Conservation (phyloP, 1,139 yeast species). For the Pichia sp. region DNA sequence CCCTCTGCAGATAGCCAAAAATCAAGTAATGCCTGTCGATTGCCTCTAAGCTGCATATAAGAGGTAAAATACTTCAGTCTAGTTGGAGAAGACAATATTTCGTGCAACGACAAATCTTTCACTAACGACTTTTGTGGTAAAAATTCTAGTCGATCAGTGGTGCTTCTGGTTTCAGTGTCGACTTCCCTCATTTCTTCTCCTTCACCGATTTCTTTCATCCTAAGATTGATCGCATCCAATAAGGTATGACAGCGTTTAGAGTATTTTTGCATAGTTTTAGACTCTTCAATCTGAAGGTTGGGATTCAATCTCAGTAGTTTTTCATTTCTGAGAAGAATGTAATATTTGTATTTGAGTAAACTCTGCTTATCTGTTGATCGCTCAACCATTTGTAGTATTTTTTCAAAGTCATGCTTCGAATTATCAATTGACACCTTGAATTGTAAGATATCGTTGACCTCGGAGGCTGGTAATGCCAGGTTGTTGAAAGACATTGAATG, state of each 20-base stretch:
- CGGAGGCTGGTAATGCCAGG: background rate
- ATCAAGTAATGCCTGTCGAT: slow-evolving; percentile 44
- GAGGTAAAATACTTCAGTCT: slow-evolving; percentile 50
- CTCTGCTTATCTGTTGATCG: slow-evolving; percentile 25
- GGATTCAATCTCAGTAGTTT: background rate
- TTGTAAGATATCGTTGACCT: slow-evolving; percentile 13
- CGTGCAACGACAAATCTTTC: slow-evolving; percentile 28
- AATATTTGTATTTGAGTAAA: slow-evolving; percentile 42
- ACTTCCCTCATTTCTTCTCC: background rate
- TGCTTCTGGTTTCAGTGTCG: background rate
- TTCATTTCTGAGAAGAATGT: slow-evolving; percentile 33
- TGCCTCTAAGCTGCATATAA: slow-evolving; percentile 47
- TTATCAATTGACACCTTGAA: slow-evolving; percentile 4
- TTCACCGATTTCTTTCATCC: background rate
- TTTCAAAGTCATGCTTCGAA: slow-evolving; percentile 6
- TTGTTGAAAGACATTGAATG: slow-evolving; percentile 39
- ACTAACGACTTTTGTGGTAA: too few relatives aligned
- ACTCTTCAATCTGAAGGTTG: slow-evolving; percentile 7
- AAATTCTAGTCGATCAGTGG: background rate
- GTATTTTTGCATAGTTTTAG: slow-evolving; percentile 8
- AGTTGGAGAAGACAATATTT: slow-evolving; percentile 44
- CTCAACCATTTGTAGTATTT: slow-evolving; percentile 3
- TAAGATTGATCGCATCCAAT: slow-evolving; percentile 1
- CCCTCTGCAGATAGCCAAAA: slow-evolving; percentile 68
- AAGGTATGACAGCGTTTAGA: slow-evolving; percentile 5